Base-by-base conservation (phyloP, 257 asterid species). In the Fraxinus americana region DNA sequence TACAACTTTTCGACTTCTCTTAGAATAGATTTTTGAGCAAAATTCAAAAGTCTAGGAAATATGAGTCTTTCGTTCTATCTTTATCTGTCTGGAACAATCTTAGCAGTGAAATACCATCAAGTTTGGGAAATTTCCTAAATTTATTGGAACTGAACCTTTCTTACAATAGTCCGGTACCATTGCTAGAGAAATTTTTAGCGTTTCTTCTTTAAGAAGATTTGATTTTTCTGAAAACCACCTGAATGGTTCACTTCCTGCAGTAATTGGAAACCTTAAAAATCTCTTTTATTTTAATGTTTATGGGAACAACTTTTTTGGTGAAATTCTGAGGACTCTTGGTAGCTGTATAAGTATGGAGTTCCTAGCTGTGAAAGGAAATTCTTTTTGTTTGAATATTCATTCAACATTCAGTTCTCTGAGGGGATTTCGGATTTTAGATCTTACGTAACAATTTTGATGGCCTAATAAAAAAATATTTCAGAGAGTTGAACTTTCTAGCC, bases 401-500 rank as follows among this genome's bases (percentile, higher is more conserved):
- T 81, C 79, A 23, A 23, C 72, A n/a, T 77, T 83, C 12, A 75
- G 70, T 77, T 75, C 81, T 43, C 76, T 79, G 68, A 57, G 79
- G 69, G 81, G 83, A 13, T 69, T 79, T 50, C 81, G 12, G 66
- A 65, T 75, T 29, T 68, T 82, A 39, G 75, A 82, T 67, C 75
- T 82, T 71, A 75, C 83, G n/a, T 16, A 82, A 82, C 72, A 75
- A 82, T 36, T 54, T 82, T 5, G 36, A 82, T 36, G 86, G 86
- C 39, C 75, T 21, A 30, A 38, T 82, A 63, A 83, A 83, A 32
- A 67, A 21, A 19, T 82, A 59, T 75, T 54, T 82, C 67, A 41
- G 23, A 10, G 76, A n/a, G 10, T 82, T 75, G 12, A 65, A 48
- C 61, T 78, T 82, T 41, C 54, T 41, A 30, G 10, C 39, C 61